Evolutionary conservation across 306 rosid genomes (phyloP).

Genomic region (Carpinus viminea): DNA sequence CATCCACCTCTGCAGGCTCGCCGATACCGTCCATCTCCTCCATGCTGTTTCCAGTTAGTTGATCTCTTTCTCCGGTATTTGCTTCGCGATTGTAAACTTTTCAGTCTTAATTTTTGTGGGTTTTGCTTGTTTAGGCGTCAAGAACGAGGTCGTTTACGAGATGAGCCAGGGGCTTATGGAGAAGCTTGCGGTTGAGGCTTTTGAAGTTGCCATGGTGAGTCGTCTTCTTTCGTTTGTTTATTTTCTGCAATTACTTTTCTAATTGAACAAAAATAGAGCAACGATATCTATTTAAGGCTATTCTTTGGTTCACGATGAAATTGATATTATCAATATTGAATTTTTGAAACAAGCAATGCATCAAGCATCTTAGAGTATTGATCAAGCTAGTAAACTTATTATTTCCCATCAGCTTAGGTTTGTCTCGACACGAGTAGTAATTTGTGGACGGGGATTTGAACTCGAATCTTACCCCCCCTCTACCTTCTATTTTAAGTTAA

Average conservation of each 20-base stretch:
- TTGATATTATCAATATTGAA: not conserved
- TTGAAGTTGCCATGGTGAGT: conserved; percentile 67
- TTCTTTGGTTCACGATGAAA: not conserved
- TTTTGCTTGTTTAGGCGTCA: conserved; percentile 42
- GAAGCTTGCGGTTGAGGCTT: conserved; percentile 78
- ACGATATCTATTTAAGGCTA: not conserved
- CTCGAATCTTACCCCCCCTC: too few species aligned
- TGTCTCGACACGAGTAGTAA: too few species aligned
- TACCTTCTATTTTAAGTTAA: too few species aligned
- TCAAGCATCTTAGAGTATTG: too few species aligned
- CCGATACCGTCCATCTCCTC: conserved; percentile 81
- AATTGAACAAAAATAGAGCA: not conserved
- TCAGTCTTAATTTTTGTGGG: not conserved
- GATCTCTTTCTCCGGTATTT: not conserved
- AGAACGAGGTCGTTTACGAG: conserved; percentile 61
- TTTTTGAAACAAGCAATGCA: not conserved
- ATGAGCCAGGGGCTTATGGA: conserved; percentile 67
- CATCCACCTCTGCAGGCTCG: conserved; percentile 68
- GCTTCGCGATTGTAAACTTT: not conserved
- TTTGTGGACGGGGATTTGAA: too few species aligned
- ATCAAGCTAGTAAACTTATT: too few species aligned
- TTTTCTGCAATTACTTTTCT: not conserved
- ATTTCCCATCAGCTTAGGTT: too few species aligned
- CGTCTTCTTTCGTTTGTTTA: not conserved
- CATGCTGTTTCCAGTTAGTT: conserved; percentile 76